Evolutionary conservation across 768 basidiomycete species (phyloP), one percentile per base, ranked within the genome.

Genomic region (Auricularia heimuer): DNA sequence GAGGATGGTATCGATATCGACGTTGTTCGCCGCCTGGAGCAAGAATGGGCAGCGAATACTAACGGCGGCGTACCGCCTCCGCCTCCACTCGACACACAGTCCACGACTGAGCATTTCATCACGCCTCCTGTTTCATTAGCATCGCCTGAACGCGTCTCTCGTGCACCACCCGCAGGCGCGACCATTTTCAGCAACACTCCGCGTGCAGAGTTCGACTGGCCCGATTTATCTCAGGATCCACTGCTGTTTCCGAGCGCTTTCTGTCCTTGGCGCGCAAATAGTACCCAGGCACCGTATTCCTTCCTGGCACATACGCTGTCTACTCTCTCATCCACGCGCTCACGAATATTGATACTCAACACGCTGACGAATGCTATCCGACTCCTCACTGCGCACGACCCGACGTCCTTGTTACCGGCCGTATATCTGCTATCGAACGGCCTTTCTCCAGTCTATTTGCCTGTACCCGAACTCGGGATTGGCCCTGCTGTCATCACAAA

Each of bases 371-470:
- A 95, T 69, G 80, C 88, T 35, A 74, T 96, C 8, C 86, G 89
- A 35, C 80, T 83, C 24, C 80, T 96, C 63, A 79, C 86, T 66
- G 72, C 77, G 45, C 82, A 85, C 68, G 84, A 93, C 69, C 83
- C 90, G 0, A 64, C 79, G 24, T 88, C 90, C 47, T 81, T 96
- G 54, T 76, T 89, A 58, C 82, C 90, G n/a, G 81, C 89, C 42
- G 76, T 93, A 6, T 94, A 93, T 72, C 83, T 94, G 24, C 78
- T 94, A 37, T 92, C 92, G 12, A 94, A 93, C 73, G 83, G 89
- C 24, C 79, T 94, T 42, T 80, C 84, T 1, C 89, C 92, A 21
- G 83, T 89, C 0, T 94, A 92, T 75, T 79, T 82, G 60, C 78
- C 85, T 16, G 74, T 88, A 56, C 47, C 47, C 14, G 88, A 91